Evolutionary conservation across 306 rosid genomes (phyloP).

Genomic region (Crotalaria pallida): DNA sequence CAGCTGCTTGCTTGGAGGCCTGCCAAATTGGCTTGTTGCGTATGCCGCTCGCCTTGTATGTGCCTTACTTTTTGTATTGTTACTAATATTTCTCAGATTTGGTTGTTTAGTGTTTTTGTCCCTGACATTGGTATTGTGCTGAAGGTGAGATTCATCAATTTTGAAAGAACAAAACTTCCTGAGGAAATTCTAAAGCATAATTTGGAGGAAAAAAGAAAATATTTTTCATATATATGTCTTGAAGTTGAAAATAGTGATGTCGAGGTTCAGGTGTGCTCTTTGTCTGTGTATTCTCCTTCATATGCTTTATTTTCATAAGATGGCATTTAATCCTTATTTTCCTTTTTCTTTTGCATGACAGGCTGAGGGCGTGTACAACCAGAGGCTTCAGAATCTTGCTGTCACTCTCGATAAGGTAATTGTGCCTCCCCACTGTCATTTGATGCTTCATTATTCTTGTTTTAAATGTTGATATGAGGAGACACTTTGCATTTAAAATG

Average conservation of each 20-base stretch:
- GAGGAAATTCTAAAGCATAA: conserved; percentile 80
- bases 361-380: conserved; percentile 99
- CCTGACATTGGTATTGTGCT: conserved; percentile 30
- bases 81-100: not conserved
- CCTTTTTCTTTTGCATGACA: conserved; percentile 27
- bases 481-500: not conserved
- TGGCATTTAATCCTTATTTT: conserved; percentile 1
- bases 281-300: conserved; percentile 11
- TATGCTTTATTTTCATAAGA: not conserved
- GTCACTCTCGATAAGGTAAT: conserved; percentile 97
- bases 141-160: conserved; percentile 89
- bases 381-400: conserved; percentile 98
- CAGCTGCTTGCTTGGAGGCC: conserved; percentile 92
- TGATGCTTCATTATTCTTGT: not conserved
- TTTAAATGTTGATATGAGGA: not conserved
- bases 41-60: conserved; percentile 97
- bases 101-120: not conserved
- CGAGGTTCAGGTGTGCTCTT: conserved; percentile 80
- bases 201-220: conserved; percentile 82
- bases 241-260: conserved; percentile 97
- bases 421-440: not conserved
- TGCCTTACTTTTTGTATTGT: conserved; percentile 9
- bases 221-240: conserved; percentile 79
- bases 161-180: conserved; percentile 95
- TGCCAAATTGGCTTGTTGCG: conserved; percentile 95